A percentile compares a stretch with the other conserved stretches of the same genome.
These are phyloP conservation scores for Arachis monticola DNA, from an alignment of 331 rosid genomes.

Conservation along the genomic window DNA sequence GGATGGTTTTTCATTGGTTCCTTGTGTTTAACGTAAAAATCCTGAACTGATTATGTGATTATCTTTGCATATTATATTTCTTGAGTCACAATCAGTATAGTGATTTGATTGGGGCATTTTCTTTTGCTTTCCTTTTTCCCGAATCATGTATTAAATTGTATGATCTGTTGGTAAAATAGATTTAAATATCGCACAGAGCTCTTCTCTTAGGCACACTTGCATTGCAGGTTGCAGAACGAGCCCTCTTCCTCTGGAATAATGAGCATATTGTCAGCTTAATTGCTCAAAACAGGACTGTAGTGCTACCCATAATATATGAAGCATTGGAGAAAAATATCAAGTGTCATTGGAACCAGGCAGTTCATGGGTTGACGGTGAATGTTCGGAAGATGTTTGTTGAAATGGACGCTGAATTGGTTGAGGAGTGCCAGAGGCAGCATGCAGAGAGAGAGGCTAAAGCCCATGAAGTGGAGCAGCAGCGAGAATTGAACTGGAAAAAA, in stretches of 20 bases:
- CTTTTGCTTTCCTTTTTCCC: not conserved
- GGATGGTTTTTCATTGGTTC: not conserved
- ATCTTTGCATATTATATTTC: not conserved
- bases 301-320: constrained; percentile 79
- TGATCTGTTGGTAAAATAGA: constrained; percentile 6
- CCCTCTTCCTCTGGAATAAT: constrained; percentile 93
- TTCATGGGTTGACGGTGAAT: constrained; percentile 83
- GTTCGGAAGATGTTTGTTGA: constrained; percentile 90
- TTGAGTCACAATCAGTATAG: constrained; percentile 19
- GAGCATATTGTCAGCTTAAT: constrained; percentile 93
- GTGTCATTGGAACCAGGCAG: constrained; percentile 97
- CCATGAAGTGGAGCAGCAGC: constrained; percentile 69
- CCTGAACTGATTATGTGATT: not conserved
- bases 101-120: not conserved
- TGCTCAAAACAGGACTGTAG: constrained; percentile 79
- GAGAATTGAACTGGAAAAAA: constrained; percentile 83
- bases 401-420: constrained; percentile 90
- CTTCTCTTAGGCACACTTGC: constrained; percentile 38
- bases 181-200: constrained; percentile 15
- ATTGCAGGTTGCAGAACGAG: constrained; percentile 92
- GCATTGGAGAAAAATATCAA: constrained; percentile 87
- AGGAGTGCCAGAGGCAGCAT: constrained; percentile 83
- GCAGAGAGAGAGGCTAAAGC: constrained; percentile 70
- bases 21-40: not conserved
- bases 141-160: not conserved